Conservation (phyloP, 1,284 basidiomycete species). For the Naganishia liquefaciens region DNA sequence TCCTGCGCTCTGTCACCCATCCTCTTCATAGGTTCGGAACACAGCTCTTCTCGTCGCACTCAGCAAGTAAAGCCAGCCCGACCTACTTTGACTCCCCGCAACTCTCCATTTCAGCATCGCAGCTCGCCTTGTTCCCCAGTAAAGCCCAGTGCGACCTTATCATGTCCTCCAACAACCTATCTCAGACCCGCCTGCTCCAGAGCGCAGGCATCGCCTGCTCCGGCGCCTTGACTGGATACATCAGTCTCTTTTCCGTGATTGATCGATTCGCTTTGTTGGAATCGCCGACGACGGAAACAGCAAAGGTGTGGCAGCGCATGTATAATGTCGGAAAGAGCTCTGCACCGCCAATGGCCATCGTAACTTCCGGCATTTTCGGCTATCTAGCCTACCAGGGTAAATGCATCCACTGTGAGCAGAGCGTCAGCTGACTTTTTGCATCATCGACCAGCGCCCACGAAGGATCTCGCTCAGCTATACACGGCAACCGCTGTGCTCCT, state of each 20-base stretch:
- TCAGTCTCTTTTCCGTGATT: slow-evolving; percentile 13
- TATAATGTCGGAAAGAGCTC: slow-evolving; percentile 21
- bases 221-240: slow-evolving; percentile 22
- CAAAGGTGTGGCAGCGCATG: slow-evolving; percentile 12
- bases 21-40: too few relatives aligned
- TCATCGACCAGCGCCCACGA: slow-evolving; percentile 5
- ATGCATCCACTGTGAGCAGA: neutral
- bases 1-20: too few relatives aligned
- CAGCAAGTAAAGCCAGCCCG: too few relatives aligned
- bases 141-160: neutral
- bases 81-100: neutral
- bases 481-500: slow-evolving; percentile 6
- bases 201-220: slow-evolving; percentile 12
- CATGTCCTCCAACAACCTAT: slow-evolving; percentile 8
- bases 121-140: neutral
- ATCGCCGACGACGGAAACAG: slow-evolving; percentile 17
- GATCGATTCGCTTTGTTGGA: slow-evolving; percentile 8
- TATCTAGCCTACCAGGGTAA: slow-evolving; percentile 20
- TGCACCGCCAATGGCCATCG: slow-evolving; percentile 7
- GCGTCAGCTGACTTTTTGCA: neutral
- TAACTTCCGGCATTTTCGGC: slow-evolving; percentile 7
- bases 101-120: neutral
- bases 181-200: slow-evolving; percentile 6
- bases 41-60: too few relatives aligned
- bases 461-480: slow-evolving; percentile 15